A percentile compares a stretch with the other conserved stretches of the same genome.
These are phyloP conservation scores for Otatea glauca DNA, from an alignment of 176 grass and related monocot species.

Conservation along the genomic window DNA sequence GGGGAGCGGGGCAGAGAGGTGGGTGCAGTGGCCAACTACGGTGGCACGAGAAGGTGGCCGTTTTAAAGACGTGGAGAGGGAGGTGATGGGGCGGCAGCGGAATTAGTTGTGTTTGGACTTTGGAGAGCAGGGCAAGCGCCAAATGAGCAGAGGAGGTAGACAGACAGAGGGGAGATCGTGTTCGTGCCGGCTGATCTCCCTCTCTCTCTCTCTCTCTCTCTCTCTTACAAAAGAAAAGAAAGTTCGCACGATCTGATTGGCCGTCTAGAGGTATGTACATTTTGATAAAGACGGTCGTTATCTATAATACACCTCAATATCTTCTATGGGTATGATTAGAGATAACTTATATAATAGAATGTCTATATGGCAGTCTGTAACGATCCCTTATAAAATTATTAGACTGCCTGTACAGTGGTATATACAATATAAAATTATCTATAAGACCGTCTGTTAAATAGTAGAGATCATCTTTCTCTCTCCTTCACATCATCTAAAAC, in stretches of 20 bases:
- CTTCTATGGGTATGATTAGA: too few species aligned
- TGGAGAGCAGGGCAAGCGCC: conserved; percentile 43
- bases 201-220: neutral
- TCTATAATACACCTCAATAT: too few species aligned
- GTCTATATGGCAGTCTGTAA: too few species aligned
- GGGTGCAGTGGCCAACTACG: conserved; percentile 53
- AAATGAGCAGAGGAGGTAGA: conserved; percentile 42
- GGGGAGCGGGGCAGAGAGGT: neutral
- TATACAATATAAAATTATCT: too few species aligned
- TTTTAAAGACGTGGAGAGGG: conserved; percentile 37
- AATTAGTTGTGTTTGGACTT: conserved; percentile 30
- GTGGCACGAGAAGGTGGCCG: conserved; percentile 20
- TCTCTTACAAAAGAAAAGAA: neutral
- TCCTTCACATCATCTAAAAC: too few species aligned
- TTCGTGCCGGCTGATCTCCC: conserved; percentile 18
- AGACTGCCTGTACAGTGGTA: too few species aligned
- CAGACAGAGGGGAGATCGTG: neutral
- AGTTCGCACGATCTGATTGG: conserved; percentile 38
- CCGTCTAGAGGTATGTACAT: neutral
- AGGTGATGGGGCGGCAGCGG: conserved; percentile 40
- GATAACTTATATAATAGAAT: too few species aligned
- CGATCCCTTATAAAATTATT: too few species aligned
- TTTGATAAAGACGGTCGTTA: too few species aligned
- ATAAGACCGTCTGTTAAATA: too few species aligned
- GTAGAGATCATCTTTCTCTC: too few species aligned